phyloP scores from a whole-genome alignment of 192 early-diverging fungal species.

The Cetraspora pellucida region DNA sequence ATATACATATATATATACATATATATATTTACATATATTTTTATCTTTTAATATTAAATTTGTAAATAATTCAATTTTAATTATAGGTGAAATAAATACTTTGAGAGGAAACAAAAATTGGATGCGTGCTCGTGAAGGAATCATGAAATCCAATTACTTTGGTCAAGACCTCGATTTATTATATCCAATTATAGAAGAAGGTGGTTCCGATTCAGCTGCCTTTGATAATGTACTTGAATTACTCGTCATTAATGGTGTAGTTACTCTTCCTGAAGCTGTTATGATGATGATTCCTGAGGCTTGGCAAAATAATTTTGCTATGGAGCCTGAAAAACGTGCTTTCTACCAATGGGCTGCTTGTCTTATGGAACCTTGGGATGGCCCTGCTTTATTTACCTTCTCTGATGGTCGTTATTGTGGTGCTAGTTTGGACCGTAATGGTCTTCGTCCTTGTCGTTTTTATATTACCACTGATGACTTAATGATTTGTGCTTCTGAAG shows the following conservation, averaged over 20 bases:
- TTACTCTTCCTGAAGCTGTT: constrained; percentile 92
- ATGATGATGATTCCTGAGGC: constrained; percentile 99
- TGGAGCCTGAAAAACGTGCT: constrained; percentile 84
- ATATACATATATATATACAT: no score
- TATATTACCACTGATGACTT: constrained; percentile 89
- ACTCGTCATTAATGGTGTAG: constrained; percentile 85
- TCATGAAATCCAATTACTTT: constrained; percentile 85
- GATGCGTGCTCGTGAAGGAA: constrained; percentile 98
- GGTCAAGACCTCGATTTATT: constrained; percentile 74
- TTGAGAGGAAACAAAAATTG: constrained; percentile 99
- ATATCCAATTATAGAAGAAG: constrained; percentile 94
- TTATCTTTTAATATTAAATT: no score
- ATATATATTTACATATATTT: no score
- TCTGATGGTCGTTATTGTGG: constrained; percentile 96
- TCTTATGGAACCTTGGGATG: constrained; percentile 99
- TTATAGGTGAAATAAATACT: constrained; percentile 90
- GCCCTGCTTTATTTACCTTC: constrained; percentile 97
- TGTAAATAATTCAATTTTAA: no score
- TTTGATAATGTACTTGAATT: constrained; percentile 97
- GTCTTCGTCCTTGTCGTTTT: constrained; percentile 96
- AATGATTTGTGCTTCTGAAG: constrained; percentile 98
- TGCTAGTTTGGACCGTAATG: constrained; percentile 98
- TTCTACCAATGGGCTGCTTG: constrained; percentile 98
- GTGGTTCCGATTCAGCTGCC: constrained; percentile 94
- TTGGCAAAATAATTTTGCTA: constrained; percentile 88